Conservation (phyloP, 768 basidiomycete genomes). For the Pisolithus albus region DNA sequence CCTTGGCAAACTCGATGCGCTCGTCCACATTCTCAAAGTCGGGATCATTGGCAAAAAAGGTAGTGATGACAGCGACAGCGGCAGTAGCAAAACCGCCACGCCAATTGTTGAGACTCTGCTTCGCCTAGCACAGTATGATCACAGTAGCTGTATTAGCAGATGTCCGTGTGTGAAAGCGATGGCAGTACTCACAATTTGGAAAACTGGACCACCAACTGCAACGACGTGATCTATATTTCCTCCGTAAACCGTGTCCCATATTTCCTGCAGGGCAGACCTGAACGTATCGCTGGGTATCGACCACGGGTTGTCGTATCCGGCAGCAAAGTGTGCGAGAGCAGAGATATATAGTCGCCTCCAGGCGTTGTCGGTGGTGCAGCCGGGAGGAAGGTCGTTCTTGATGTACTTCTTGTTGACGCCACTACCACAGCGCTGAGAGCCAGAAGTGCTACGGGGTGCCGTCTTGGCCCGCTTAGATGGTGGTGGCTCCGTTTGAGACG, state of each 20-base stretch:
- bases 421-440: background rate
- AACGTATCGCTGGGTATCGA: background rate
- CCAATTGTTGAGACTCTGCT: constrained; percentile 4
- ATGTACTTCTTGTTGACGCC: constrained; percentile 6
- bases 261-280: constrained; percentile 2
- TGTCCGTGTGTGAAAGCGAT: background rate
- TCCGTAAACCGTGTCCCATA: constrained; percentile 5
- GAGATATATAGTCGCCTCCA: constrained; percentile 4
- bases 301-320: constrained; percentile 6
- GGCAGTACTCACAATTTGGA: background rate
- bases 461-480: background rate
- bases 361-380: constrained; percentile 1
- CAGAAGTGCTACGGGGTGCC: background rate
- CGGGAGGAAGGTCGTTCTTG: background rate
- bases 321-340: constrained; percentile 4
- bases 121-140: background rate
- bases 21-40: background rate
- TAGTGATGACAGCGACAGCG: background rate
- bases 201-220: background rate
- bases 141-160: no score
- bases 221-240: constrained; percentile 2
- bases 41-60: background rate
- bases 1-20: constrained; percentile 1
- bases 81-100: constrained; percentile 1
- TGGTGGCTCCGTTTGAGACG: background rate